phyloP scores from a whole-genome alignment of 2,329 filamentous ascomycete genomes.

The Achaetomium macrosporum region DNA sequence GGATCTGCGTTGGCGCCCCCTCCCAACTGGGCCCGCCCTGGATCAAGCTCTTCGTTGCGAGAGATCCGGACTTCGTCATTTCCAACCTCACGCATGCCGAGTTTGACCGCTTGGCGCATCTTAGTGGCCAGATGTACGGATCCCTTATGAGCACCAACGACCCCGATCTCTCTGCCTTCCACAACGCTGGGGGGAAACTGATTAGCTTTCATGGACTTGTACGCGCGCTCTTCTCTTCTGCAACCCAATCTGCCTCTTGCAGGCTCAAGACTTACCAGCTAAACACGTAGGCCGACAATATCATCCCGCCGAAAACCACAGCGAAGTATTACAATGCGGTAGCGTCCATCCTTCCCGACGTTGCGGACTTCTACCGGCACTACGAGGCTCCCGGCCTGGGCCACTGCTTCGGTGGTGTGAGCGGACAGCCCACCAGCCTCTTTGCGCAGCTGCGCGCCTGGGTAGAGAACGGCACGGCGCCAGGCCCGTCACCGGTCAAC shows the following conservation, averaged over 20 bases:
- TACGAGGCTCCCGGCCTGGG: constrained; percentile 29
- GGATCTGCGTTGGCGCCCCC: constrained; percentile 2
- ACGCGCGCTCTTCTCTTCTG: not conserved
- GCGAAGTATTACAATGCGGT: constrained; percentile 27
- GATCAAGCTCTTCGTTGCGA: constrained; percentile 1
- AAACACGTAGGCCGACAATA: too few species aligned
- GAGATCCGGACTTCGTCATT: not conserved
- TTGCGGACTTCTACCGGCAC: constrained; percentile 28
- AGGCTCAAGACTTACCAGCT: constrained; percentile 15
- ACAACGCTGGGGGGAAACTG: constrained; percentile 41
- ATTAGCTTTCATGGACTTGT: constrained; percentile 43
- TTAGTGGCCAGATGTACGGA: constrained; percentile 1
- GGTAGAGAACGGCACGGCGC: constrained; percentile 28
- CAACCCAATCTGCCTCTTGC: not conserved
- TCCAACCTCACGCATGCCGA: constrained; percentile 1
- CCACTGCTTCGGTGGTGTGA: constrained; percentile 29
- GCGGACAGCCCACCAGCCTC: constrained; percentile 21
- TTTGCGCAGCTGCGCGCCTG: constrained; percentile 25
- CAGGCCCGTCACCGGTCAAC: constrained; percentile 16
- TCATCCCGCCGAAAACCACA: constrained; percentile 20
- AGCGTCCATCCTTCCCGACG: constrained; percentile 8
- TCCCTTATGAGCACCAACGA: constrained; percentile 22
- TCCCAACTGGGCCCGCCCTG: not conserved
- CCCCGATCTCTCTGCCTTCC: constrained; percentile 41
- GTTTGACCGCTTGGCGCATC: not conserved